These are phyloP conservation scores for Dentipellis fragilis DNA, from an alignment of 768 basidiomycete species.

Conservation along the genomic window DNA sequence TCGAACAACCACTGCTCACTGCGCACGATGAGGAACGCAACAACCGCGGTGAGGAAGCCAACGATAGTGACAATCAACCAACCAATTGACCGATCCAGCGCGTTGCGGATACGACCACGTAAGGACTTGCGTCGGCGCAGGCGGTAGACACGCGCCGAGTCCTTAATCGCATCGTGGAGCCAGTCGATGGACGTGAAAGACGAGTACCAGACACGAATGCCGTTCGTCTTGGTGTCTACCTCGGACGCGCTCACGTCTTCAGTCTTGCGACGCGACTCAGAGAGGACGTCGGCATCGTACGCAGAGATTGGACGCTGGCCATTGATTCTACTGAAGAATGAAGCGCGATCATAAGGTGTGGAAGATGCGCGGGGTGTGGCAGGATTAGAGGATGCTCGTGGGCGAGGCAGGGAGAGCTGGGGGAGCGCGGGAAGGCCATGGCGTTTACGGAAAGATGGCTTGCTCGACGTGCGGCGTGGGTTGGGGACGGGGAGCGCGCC, in stretches of 20 bases:
- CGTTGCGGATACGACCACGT: slow-evolving; percentile 52
- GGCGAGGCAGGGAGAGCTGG: slow-evolving; percentile 20
- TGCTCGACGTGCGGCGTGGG: not conserved
- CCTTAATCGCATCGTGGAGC: slow-evolving; percentile 95
- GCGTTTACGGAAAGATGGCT: slow-evolving; percentile 20
- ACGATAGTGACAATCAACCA: slow-evolving; percentile 88
- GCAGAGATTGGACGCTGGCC: slow-evolving; percentile 60
- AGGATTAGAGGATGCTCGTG: slow-evolving; percentile 15
- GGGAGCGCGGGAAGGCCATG: slow-evolving; percentile 30
- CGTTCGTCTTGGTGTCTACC: slow-evolving; percentile 63
- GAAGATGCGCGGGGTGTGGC: slow-evolving; percentile 25
- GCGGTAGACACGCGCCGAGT: slow-evolving; percentile 70
- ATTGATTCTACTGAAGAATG: slow-evolving; percentile 27
- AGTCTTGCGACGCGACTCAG: slow-evolving; percentile 20
- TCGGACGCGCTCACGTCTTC: slow-evolving; percentile 27
- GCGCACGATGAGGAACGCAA: slow-evolving; percentile 81
- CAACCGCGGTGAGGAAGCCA: slow-evolving; percentile 74
- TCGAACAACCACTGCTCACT: slow-evolving; percentile 88
- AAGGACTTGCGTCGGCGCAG: slow-evolving; percentile 62
- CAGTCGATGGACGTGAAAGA: slow-evolving; percentile 90
- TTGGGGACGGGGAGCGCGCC: slow-evolving; percentile 35
- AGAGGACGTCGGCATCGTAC: slow-evolving; percentile 46
- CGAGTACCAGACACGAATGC: slow-evolving; percentile 87
- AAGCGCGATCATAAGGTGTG: slow-evolving; percentile 21
- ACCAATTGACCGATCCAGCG: slow-evolving; percentile 70